Evolutionary conservation across 495 filamentous ascomycete genomes (phyloP).

Genomic region (Trichoderma virens): DNA sequence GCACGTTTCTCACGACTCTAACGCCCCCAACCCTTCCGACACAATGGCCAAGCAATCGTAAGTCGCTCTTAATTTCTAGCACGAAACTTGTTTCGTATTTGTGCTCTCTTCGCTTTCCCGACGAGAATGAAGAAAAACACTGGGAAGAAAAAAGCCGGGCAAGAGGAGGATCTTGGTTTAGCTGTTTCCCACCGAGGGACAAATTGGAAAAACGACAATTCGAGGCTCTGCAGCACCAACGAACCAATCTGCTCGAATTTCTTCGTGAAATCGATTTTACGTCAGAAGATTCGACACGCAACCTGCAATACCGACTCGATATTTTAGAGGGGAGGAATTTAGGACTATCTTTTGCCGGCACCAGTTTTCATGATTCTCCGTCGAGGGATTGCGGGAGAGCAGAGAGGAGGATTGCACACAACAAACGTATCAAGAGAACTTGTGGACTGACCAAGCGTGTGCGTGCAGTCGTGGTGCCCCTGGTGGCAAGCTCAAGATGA

Average conservation of each 20-base stretch:
- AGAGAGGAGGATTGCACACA: constrained; percentile 11
- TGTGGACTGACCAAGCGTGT: constrained; percentile 4
- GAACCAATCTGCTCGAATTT: not conserved
- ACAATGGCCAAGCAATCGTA: constrained; percentile 47
- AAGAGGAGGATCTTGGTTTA: not conserved
- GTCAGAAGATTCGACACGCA: not conserved
- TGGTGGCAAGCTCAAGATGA: constrained; percentile 99
- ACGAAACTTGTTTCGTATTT: not conserved
- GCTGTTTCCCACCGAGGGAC: not conserved
- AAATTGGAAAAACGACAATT: not conserved
- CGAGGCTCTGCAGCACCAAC: not conserved
- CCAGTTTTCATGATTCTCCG: not conserved
- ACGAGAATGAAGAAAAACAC: not conserved
- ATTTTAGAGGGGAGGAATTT: not conserved
- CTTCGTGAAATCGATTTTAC: not conserved
- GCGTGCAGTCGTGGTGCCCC: constrained; percentile 71
- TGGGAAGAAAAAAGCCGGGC: constrained; percentile 1
- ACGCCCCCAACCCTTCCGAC: constrained; percentile 24
- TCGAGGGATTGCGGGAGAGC: not conserved
- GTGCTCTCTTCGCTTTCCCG: not conserved
- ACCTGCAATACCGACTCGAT: not conserved
- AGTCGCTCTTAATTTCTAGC: constrained; percentile 19
- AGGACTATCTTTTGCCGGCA: not conserved
- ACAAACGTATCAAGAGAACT: not conserved
- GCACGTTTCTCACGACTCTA: constrained; percentile 14